Base-by-base conservation (phyloP, 257 asterid species). In the Primulina huaijiensis region DNA sequence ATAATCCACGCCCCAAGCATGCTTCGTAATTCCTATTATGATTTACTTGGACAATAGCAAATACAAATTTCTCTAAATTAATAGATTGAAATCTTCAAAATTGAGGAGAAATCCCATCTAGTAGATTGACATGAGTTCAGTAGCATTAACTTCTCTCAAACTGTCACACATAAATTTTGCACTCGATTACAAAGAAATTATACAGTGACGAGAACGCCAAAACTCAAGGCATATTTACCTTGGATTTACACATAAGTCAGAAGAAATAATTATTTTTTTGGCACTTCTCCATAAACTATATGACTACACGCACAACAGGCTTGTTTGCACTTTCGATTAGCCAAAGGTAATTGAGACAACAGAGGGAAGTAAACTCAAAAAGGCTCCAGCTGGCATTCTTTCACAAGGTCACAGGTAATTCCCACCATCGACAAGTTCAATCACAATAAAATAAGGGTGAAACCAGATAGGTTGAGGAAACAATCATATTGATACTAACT, bases 121-220 rank as follows among this genome's bases (percentile, higher is more conserved):
- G 60, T 21, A 58, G 60, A 72, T 46, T 62, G 46, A 4, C 55
- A 68, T 16, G 35, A 68, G 67, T 40, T 56, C 33, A 4, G 59
- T 59, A 30, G 31, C 58, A 40, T 23, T 14, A 73, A 55, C 43
- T n/a, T 12, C 56, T 25, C 29, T 50, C 56, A 50, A 50, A 14
- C 5, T 43, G 53, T 14, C n/a, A 11, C 53, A 43, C 53, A 12
- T 50, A 16, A 14, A 14, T 16, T 14, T 50, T 14, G 20, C 56
- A 50, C 7, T 50, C 56, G 5, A 12, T 16, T 50, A 50, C 56
- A 16, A 5, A 50, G 8, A 14, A 50, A 50, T 3, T 50, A 16
- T 14, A 50, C 57, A 17, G 6, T 5, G 57, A 5, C 8, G 21
- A 50, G 56, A 43, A 43, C 53, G 12, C n/a, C 53, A 43, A 43